Percentiles rank a stretch among this genome's conserved stretches.
phyloP scores from a whole-genome alignment of 805 yeast genomes.

The Metahyphopichia silvanorum region DNA sequence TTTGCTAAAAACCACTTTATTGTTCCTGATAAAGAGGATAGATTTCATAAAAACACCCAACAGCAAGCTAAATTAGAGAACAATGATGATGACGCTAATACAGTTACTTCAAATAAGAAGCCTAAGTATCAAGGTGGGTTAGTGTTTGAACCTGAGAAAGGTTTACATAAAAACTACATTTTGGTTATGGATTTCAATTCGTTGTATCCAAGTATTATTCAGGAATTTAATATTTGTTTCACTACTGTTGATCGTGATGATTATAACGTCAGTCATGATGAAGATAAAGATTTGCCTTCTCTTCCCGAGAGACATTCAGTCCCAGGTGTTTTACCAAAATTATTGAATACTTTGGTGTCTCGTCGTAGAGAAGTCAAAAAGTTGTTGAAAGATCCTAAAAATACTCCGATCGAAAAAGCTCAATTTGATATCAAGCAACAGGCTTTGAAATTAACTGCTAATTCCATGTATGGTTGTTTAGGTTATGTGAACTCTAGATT shows the following conservation, averaged over 20 bases:
- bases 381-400: conserved; percentile 70
- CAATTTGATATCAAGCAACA: conserved; percentile 95
- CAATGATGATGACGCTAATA: conserved; percentile 45
- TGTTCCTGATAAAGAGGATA: conserved; percentile 79
- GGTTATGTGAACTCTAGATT: conserved; percentile 91
- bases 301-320: conserved; percentile 56
- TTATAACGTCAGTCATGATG: conserved; percentile 38
- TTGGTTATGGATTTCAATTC: conserved; percentile 98
- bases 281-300: conserved; percentile 62
- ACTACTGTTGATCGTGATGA: conserved; percentile 80
- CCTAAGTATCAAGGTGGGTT: conserved; percentile 88
- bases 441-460: conserved; percentile 94
- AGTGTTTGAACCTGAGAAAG: conserved; percentile 95
- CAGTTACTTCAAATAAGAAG: conserved; percentile 54
- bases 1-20: conserved; percentile 75
- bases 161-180: conserved; percentile 82
- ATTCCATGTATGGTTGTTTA: conserved; percentile 99
- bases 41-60: conserved; percentile 32
- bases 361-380: conserved; percentile 93
- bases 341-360: conserved; percentile 78
- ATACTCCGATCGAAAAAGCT: conserved; percentile 59
- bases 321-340: conserved; percentile 83
- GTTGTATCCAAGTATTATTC: conserved; percentile 93
- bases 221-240: conserved; percentile 95
- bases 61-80: conserved; percentile 28